These are phyloP conservation scores for Pichia inconspicua DNA, from an alignment of 1,139 yeast species.

Conservation along the genomic window DNA sequence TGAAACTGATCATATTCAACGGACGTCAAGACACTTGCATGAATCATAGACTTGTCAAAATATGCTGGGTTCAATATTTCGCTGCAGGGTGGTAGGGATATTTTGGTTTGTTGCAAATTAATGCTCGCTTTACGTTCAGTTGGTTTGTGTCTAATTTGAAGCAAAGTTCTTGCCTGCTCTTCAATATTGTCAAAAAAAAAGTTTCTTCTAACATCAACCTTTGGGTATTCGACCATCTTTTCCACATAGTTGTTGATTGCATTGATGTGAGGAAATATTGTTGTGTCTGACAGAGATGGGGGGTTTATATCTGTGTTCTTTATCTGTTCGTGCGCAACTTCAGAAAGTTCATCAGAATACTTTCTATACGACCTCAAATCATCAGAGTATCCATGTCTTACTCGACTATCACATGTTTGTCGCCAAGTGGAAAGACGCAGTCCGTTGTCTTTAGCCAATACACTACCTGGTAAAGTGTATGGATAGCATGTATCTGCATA, in stretches of 20 bases:
- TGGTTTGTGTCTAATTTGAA: background rate
- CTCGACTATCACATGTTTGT: conserved; percentile 22
- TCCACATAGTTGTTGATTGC: conserved; percentile 4
- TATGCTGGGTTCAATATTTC: conserved; percentile 13
- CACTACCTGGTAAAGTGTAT: conserved; percentile 30
- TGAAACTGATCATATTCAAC: conserved; percentile 10
- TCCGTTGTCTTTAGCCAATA: conserved; percentile 20
- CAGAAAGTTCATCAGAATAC: conserved; percentile 15
- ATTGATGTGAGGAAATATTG: conserved; percentile 9
- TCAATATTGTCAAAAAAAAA: conserved; percentile 18
- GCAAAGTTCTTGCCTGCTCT: conserved; percentile 5
- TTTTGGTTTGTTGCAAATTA: conserved; percentile 1
- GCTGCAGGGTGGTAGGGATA: conserved; percentile 15
- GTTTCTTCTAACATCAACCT: conserved; percentile 10
- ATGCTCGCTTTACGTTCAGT: background rate
- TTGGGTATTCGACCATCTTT: conserved; percentile 6
- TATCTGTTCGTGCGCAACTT: background rate
- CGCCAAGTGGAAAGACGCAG: conserved; percentile 28
- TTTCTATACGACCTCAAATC: conserved; percentile 23
- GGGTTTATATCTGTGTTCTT: background rate
- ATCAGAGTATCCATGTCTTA: conserved; percentile 24
- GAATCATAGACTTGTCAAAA: conserved; percentile 17
- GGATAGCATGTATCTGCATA: conserved; percentile 38
- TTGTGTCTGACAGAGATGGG: conserved; percentile 4
- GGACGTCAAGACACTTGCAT: conserved; percentile 15